A percentile compares a stretch with the other conserved stretches of the same genome.
phyloP scores from a whole-genome alignment of 192 early-diverging fungal genomes.

The Entomortierella beljakovae region DNA sequence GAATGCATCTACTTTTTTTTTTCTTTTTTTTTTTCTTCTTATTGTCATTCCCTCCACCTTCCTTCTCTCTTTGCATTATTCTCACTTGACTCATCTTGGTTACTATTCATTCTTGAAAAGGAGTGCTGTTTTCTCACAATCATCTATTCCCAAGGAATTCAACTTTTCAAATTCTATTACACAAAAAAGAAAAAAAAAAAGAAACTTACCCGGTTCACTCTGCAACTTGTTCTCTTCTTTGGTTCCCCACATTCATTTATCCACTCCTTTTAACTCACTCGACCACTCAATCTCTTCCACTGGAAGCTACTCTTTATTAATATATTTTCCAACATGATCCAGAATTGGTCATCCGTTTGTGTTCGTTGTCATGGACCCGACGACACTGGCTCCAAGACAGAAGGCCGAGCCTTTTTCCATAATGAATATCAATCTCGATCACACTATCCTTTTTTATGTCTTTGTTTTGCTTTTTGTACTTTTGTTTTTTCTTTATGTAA shows the following conservation, averaged over 20 bases:
- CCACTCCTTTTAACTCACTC: not conserved
- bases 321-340: slow-evolving; percentile 30
- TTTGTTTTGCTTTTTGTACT: not conserved
- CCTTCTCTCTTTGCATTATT: not conserved
- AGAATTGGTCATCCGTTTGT: slow-evolving; percentile 52
- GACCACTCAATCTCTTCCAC: not conserved
- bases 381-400: slow-evolving; percentile 45
- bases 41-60: not conserved
- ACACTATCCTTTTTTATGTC: not conserved
- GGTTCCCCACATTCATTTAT: no score
- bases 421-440: slow-evolving; percentile 54
- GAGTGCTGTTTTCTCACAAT: no score
- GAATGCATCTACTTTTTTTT: no score
- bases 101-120: not conserved
- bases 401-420: slow-evolving; percentile 53
- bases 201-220: no score
- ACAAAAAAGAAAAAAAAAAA: no score
- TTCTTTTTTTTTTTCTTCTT: not conserved
- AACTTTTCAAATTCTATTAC: not conserved
- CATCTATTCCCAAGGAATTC: no score
- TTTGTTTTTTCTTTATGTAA: not conserved
- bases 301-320: not conserved
- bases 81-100: not conserved
- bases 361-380: slow-evolving; percentile 52
- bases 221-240: no score